These are phyloP conservation scores for Insectozyma bohioensis DNA, from an alignment of 1,139 yeast genomes.

Conservation along the genomic window DNA sequence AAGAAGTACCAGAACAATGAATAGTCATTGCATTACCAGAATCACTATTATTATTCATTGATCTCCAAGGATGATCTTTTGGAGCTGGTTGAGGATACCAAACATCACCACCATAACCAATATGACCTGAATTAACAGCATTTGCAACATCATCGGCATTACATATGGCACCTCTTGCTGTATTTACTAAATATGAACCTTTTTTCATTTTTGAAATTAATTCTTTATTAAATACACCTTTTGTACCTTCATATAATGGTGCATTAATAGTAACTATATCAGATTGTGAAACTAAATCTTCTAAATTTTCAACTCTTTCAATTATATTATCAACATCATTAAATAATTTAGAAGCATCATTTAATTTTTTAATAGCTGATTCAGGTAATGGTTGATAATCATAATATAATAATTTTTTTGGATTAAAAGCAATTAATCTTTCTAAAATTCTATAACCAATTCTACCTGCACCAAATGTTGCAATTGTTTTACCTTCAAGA, in stretches of 20 bases:
- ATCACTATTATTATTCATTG: constrained; percentile 66
- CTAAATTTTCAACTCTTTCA: constrained; percentile 61
- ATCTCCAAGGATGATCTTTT: constrained; percentile 73
- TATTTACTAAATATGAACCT: constrained; percentile 77
- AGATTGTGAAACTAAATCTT: constrained; percentile 66
- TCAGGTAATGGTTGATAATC: constrained; percentile 72
- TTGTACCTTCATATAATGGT: constrained; percentile 72
- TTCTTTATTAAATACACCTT: constrained; percentile 67
- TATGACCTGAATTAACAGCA: constrained; percentile 66
- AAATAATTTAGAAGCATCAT: constrained; percentile 37
- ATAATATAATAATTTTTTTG: constrained; percentile 69
- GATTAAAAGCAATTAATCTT: constrained; percentile 71
- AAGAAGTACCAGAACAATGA: constrained; percentile 75
- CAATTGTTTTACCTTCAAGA: constrained; percentile 71
- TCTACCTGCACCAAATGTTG: constrained; percentile 82
- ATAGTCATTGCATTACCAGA: constrained; percentile 91
- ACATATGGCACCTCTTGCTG: constrained; percentile 83
- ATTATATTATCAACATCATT: constrained; percentile 43
- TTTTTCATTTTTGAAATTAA: constrained; percentile 70
- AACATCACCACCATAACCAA: constrained; percentile 82
- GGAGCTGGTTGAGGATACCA: constrained; percentile 86
- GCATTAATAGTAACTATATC: constrained; percentile 79
- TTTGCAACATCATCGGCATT: constrained; percentile 73
- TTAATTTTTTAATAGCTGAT: constrained; percentile 54
- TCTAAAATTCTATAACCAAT: constrained; percentile 78